Base-by-base conservation (phyloP, 1,284 basidiomycete species). In the Mycena sp. region DNA sequence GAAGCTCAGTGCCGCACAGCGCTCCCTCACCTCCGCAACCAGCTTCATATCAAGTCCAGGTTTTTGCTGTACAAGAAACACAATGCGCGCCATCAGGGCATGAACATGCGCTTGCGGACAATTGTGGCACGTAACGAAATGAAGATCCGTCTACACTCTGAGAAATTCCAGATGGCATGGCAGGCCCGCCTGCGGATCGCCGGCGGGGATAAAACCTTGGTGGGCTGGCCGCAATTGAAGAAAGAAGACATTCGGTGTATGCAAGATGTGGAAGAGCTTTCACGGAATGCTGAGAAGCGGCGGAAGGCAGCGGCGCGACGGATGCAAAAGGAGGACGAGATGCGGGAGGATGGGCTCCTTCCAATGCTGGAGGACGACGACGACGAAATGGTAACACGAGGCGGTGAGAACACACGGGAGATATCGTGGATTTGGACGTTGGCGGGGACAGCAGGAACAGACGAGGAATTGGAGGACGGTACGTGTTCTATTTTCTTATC, bases 361-460 rank as follows among this genome's bases (percentile, higher is more conserved):
- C 46, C 57, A 6, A 9, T 38, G 14, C 13, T 22, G 25, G 62
- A 57, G 30, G 41, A 39, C 20, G 67, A 64, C 11, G 41, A 41
- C 14, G 41, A 41, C 41, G 54, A 63, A 14, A 46, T 41, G 59
- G 41, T 34, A 38, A 48, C 34, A 38, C 20, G 48, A 30, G 39
- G 25, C 9, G 39, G 54, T 14, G 67, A 63, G 44, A 72, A 65
- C 20, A 25, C 39, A 30, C 46, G 66, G 65, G 55, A 57, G 39
- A 22, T 70, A 7, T 73, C 68, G 1, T 74, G 73, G 73, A 74
- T 74, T 44, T 72, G 73, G 73, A 73, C 63, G n/a, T 14, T 61
- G 14, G 54, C 60, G 13, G 72, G 72, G 18, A 65, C 38, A 8
- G 34, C 60, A n/a, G 71, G 67, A 25, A 59, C 63, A 6, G 71